Evolutionary conservation across 140 eudicot genomes (phyloP).

Genomic region (Flaveria floridana): DNA sequence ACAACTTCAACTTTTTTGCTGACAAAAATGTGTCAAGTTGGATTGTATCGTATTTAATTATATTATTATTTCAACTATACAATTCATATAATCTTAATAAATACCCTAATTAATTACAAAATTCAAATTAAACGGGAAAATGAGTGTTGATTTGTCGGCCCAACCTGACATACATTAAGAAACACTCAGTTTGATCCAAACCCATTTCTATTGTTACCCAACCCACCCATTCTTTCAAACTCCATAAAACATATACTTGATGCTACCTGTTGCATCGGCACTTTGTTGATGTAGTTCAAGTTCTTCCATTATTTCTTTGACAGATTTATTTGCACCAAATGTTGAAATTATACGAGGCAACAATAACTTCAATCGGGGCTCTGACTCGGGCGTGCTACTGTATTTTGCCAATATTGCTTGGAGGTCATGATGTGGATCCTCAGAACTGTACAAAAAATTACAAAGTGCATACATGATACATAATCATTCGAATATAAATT

Average conservation of each 20-base stretch:
- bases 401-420: slow-evolving; percentile 48
- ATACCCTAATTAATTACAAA: slow-evolving; percentile 4
- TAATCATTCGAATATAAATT: not conserved
- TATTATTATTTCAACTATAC: not conserved
- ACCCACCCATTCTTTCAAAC: slow-evolving; percentile 8
- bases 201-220: not conserved
- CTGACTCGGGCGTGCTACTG: slow-evolving; percentile 66
- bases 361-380: slow-evolving; percentile 65
- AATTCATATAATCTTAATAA: not conserved
- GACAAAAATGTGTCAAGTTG: not conserved
- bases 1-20: not conserved
- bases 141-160: not conserved
- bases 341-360: slow-evolving; percentile 73
- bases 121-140: not conserved
- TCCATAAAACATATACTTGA: not conserved
- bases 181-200: not conserved
- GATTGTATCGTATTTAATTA: not conserved
- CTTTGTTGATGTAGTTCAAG: slow-evolving; percentile 61
- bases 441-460: slow-evolving; percentile 53
- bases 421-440: slow-evolving; percentile 73
- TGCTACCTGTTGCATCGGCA: slow-evolving; percentile 64
- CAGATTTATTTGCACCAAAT: slow-evolving; percentile 63
- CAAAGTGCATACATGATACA: slow-evolving; percentile 22
- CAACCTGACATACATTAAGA: not conserved
- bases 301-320: slow-evolving; percentile 59